Percentiles rank a stretch among this genome's conserved stretches.
phyloP scores from a whole-genome alignment of 2,329 filamentous ascomycete genomes.

The Aspergillus luchuensis region DNA sequence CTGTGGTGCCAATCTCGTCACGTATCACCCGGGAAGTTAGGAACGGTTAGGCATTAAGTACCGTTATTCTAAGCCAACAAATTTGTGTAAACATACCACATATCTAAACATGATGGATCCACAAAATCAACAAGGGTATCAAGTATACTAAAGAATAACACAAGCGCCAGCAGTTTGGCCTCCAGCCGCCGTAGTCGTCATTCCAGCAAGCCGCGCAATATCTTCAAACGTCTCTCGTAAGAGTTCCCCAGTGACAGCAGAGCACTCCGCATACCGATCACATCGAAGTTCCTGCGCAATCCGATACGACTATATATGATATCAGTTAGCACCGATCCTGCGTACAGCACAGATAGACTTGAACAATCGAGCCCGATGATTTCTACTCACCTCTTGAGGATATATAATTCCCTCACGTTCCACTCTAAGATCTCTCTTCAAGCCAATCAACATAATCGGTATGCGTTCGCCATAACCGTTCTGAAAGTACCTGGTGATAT shows the following conservation, averaged over 20 bases:
- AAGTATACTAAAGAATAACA: slow-evolving; percentile 39
- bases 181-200: slow-evolving; percentile 58
- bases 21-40: no score
- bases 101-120: no score
- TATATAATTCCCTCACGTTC: slow-evolving; percentile 49
- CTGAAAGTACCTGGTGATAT: slow-evolving; percentile 54
- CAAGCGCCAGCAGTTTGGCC: slow-evolving; percentile 51
- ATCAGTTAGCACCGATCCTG: slow-evolving; percentile 15
- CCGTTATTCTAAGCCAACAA: no score
- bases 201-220: slow-evolving; percentile 59
- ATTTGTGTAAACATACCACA: no score
- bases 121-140: slow-evolving; percentile 14
- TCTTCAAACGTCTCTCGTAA: slow-evolving; percentile 63
- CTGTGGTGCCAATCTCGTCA: neutral
- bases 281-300: slow-evolving; percentile 63
- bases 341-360: neutral
- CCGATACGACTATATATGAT: slow-evolving; percentile 49
- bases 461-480: slow-evolving; percentile 46
- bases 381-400: slow-evolving; percentile 41
- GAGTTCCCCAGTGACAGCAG: slow-evolving; percentile 61
- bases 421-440: slow-evolving; percentile 59
- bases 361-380: neutral
- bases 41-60: no score
- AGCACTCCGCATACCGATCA: slow-evolving; percentile 66
- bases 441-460: slow-evolving; percentile 60